phyloP scores from a whole-genome alignment of 2,329 filamentous ascomycete species.

The Rutstroemia sp. region DNA sequence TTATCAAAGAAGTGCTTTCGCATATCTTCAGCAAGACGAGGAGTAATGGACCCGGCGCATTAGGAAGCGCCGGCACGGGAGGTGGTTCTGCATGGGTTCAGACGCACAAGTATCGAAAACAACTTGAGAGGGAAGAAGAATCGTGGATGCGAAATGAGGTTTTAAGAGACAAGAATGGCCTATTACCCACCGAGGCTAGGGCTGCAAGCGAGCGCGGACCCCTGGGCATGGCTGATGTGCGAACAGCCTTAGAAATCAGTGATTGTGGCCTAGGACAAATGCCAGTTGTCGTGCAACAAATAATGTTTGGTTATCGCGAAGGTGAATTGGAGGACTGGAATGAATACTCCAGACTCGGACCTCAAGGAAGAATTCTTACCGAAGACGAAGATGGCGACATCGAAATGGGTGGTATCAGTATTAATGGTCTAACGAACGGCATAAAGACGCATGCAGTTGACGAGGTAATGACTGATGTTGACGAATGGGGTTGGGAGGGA shows the following conservation, averaged over 20 bases:
- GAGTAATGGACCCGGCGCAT: conserved; percentile 57
- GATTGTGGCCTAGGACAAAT: conserved; percentile 72
- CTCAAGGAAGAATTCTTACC: conserved; percentile 29
- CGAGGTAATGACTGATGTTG: conserved; percentile 45
- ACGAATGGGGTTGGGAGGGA: conserved; percentile 58
- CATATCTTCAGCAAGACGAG: conserved; percentile 57
- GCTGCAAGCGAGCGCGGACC: conserved; percentile 64
- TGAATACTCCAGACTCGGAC: conserved; percentile 41
- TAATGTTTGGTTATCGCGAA: conserved; percentile 66
- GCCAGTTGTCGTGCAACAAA: conserved; percentile 63
- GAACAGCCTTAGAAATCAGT: conserved; percentile 66
- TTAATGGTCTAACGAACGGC: conserved; percentile 29
- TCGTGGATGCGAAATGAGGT: conserved; percentile 66
- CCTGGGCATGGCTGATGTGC: conserved; percentile 70
- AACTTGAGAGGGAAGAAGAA: conserved; percentile 70
- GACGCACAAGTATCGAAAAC: conserved; percentile 69
- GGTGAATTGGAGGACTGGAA: conserved; percentile 64
- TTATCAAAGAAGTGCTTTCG: conserved; percentile 58
- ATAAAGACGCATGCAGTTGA: conserved; percentile 39
- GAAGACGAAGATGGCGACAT: conserved; percentile 30
- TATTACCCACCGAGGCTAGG: conserved; percentile 75
- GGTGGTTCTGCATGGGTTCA: conserved; percentile 65
- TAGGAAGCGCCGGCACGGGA: conserved; percentile 54
- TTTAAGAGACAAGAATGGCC: conserved; percentile 63
- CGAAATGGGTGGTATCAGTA: conserved; percentile 28